Percentiles rank a stretch among this genome's conserved stretches.
phyloP scores from a whole-genome alignment of 495 filamentous ascomycete species.

The Hyaloscypha finlandica region DNA sequence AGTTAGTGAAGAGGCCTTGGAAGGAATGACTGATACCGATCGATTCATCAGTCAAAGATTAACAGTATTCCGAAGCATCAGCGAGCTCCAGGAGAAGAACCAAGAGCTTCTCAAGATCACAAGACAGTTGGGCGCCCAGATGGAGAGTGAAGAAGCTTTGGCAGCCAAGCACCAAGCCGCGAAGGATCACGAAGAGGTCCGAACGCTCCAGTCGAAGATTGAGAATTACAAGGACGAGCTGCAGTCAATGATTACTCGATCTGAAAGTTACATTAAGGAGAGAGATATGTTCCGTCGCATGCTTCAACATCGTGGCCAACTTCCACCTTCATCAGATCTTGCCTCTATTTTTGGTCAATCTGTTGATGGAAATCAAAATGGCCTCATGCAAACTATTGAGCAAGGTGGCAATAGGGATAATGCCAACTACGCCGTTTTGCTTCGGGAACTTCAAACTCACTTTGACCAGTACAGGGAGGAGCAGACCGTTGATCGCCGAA shows the following conservation, averaged over 20 bases:
- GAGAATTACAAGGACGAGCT: conserved; percentile 67
- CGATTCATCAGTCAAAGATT: conserved; percentile 84
- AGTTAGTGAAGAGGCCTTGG: conserved; percentile 59
- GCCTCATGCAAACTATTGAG: conserved; percentile 54
- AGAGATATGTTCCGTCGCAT: conserved; percentile 96
- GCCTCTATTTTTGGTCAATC: conserved; percentile 68
- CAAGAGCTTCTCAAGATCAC: conserved; percentile 77
- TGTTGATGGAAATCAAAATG: conserved; percentile 45
- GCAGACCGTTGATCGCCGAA: conserved; percentile 71
- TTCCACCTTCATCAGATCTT: conserved; percentile 59
- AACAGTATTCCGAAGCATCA: conserved; percentile 78
- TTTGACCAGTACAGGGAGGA: conserved; percentile 91
- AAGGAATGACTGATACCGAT: conserved; percentile 76
- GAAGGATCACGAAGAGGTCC: conserved; percentile 71
- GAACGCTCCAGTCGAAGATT: conserved; percentile 67
- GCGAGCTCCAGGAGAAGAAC: conserved; percentile 88
- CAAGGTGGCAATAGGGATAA: conserved; percentile 49
- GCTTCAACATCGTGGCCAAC: conserved; percentile 73
- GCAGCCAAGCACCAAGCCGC: conserved; percentile 67
- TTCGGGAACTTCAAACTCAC: conserved; percentile 84
- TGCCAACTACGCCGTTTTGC: conserved; percentile 62
- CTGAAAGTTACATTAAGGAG: conserved; percentile 91
- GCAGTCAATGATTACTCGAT: conserved; percentile 71
- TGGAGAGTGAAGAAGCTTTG: conserved; percentile 87
- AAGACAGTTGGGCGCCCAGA: conserved; percentile 78